phyloP scores from a whole-genome alignment of 179 eudicot species.

The Camellia oleifera region DNA sequence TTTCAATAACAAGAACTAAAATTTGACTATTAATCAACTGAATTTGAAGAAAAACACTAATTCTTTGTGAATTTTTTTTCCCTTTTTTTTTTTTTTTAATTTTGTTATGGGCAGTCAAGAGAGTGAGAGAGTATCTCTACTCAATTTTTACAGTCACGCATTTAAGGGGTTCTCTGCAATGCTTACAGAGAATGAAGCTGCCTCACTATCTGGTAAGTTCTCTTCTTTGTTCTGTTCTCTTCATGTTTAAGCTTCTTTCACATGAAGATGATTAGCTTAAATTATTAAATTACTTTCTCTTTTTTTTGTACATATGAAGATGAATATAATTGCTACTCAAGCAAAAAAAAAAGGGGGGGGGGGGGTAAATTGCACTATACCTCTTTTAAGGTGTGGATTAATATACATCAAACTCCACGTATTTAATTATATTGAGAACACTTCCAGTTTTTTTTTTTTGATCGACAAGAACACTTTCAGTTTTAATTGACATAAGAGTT shows the following conservation, averaged over 20 bases:
- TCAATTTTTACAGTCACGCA: slow-evolving; percentile 25
- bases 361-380: neutral
- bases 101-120: slow-evolving; percentile 12
- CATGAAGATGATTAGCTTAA: too few relatives aligned
- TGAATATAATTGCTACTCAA: too few relatives aligned
- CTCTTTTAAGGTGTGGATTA: too few relatives aligned
- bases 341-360: too few relatives aligned
- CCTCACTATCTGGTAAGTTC: slow-evolving; percentile 23
- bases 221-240: too few relatives aligned
- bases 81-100: neutral
- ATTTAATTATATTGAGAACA: neutral
- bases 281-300: too few relatives aligned
- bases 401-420: neutral
- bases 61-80: neutral
- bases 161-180: slow-evolving; percentile 31
- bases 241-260: neutral
- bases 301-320: too few relatives aligned
- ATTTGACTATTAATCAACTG: neutral
- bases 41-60: neutral
- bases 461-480: too few relatives aligned
- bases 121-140: slow-evolving; percentile 13
- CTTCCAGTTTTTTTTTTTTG: too few relatives aligned
- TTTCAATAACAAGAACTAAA: too few relatives aligned
- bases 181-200: slow-evolving; percentile 29
- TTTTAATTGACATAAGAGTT: too few relatives aligned